These are phyloP conservation scores for Trichoderma sp. DNA, from an alignment of 2,329 filamentous ascomycete species.

Conservation along the genomic window DNA sequence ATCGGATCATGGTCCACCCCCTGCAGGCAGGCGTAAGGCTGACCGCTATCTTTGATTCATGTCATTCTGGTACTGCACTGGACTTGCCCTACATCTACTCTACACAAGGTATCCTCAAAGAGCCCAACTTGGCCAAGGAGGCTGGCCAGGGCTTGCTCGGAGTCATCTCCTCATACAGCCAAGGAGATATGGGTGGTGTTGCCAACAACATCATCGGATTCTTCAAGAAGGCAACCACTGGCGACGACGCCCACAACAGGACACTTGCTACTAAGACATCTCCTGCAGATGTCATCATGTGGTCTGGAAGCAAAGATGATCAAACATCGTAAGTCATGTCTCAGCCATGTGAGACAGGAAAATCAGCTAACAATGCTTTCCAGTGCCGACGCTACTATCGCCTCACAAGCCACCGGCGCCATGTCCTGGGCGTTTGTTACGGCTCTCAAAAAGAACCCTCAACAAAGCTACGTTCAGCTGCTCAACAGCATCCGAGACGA, in stretches of 20 bases:
- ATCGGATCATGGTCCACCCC: slow-evolving; percentile 67
- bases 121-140: slow-evolving; percentile 68
- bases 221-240: slow-evolving; percentile 84
- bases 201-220: slow-evolving; percentile 78
- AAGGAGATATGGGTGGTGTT: slow-evolving; percentile 80
- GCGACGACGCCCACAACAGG: slow-evolving; percentile 78
- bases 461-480: slow-evolving; percentile 96
- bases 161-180: slow-evolving; percentile 60
- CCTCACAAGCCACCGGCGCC: slow-evolving; percentile 86
- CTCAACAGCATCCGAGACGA: slow-evolving; percentile 96
- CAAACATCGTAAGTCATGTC: slow-evolving; percentile 78
- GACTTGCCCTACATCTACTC: slow-evolving; percentile 70
- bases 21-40: slow-evolving; percentile 58
- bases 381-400: slow-evolving; percentile 90
- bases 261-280: slow-evolving; percentile 88
- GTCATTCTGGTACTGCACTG: slow-evolving; percentile 66
- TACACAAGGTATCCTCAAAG: slow-evolving; percentile 68
- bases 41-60: slow-evolving; percentile 66
- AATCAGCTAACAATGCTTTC: not conserved
- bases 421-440: slow-evolving; percentile 98
- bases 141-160: slow-evolving; percentile 64
- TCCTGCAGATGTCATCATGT: slow-evolving; percentile 95
- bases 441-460: slow-evolving; percentile 91
- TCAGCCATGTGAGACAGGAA: not conserved
- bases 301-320: slow-evolving; percentile 93